These are phyloP conservation scores for Termitomyces sp. DNA, from an alignment of 1,284 basidiomycete species.

Conservation along the genomic window DNA sequence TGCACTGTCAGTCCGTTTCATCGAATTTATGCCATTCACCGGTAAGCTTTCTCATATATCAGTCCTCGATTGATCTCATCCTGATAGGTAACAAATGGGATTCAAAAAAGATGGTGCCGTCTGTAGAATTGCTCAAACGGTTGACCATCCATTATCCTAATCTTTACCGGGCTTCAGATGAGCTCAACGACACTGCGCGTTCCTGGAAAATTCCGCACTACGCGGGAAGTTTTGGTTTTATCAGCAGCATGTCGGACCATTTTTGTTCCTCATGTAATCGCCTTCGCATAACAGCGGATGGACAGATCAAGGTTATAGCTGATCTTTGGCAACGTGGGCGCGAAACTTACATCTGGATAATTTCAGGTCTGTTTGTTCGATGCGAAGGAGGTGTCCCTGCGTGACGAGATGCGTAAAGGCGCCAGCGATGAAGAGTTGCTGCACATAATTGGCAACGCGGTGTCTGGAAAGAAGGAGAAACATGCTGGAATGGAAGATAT, in stretches of 20 bases:
- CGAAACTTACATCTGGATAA: not conserved
- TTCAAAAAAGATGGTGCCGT: conserved; percentile 75
- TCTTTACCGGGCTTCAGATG: conserved; percentile 52
- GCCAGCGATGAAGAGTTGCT: conserved; percentile 63
- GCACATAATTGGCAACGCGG: conserved; percentile 59
- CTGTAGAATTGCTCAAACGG: conserved; percentile 51
- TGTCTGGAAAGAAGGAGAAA: conserved; percentile 75
- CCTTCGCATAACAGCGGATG: conserved; percentile 81
- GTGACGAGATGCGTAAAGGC: conserved; percentile 66
- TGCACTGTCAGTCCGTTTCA: conserved; percentile 74
- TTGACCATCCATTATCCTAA: conserved; percentile 46
- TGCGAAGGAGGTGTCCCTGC: conserved; percentile 76
- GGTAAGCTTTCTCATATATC: conserved; percentile 38
- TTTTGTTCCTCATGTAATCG: conserved; percentile 86
- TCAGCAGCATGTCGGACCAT: conserved; percentile 90
- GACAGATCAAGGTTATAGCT: conserved; percentile 75
- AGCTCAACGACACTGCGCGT: conserved; percentile 77
- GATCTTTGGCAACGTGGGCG: not conserved
- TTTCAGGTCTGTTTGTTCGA: conserved; percentile 82
- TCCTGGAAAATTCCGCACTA: conserved; percentile 74
- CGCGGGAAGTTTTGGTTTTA: conserved; percentile 77
- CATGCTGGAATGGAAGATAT: conserved; percentile 83
- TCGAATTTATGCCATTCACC: conserved; percentile 92
- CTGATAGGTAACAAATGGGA: conserved; percentile 80
- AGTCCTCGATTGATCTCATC: conserved; percentile 5